Base-by-base conservation (phyloP, 1,139 yeast genomes). In the Chernovozyma aurita region DNA sequence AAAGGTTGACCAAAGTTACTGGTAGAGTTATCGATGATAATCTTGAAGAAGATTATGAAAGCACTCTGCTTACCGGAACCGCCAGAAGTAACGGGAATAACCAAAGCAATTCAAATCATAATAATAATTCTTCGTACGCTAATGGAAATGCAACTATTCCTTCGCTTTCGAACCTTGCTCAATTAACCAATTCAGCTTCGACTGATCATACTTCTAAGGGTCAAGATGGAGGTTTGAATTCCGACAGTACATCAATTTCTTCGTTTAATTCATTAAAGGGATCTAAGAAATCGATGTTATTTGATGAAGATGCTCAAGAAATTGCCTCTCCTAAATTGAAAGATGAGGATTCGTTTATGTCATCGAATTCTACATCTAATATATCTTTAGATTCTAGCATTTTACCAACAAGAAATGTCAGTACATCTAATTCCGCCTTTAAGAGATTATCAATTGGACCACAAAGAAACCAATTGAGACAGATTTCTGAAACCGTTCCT, bases 401-500 rank as follows among this genome's bases (percentile, higher is more conserved):
- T 44, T 61, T 39, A 49, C 61, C 47, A 49, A 58, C 53, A 49
- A 55, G 49, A 63, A 62, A 43, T 59, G 59, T 47, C 63, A 65
- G 53, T 59, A 66, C 53, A 15, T 61, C 61, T 32, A 65, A 72
- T 38, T 57, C 72, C 22, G 69, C 76, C 13, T 77, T 79, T 49
- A 75, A 76, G 57, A 65, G 78, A 43, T 64, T 76, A 45, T 78
- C 82, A 32, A 71, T 65, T 56, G 76, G 63, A 13, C 81, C 80
- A 6, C 84, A 82, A 49, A 73, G 85, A 43, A 72, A 71, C 47
- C 85, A 82, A 57, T 65, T 84, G 47, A 73, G 94, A 54, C 84
- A 80, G 54, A 78, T 84, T 38, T 80, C 88, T 26, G 92, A 83
- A 53, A 84, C 92, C 2, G 86, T 84, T 22, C 94, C 94, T 24